phyloP scores from a whole-genome alignment of 1,284 basidiomycete species.

The Xerocomus nothofagi region DNA sequence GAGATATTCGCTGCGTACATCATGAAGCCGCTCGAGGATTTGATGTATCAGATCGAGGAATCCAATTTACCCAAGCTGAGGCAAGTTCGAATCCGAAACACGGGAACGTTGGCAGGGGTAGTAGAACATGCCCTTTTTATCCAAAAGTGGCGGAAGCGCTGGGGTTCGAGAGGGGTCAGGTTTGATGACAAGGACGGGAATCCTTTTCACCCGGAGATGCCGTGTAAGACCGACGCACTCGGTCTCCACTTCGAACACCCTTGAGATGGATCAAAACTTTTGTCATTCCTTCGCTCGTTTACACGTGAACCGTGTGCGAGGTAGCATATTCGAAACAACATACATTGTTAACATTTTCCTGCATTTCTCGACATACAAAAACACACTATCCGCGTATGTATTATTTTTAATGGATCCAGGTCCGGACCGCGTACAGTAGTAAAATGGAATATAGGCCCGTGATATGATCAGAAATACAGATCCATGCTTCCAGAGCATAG shows the following conservation, averaged over 20 bases:
- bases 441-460: no score
- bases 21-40: conserved; percentile 40
- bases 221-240: conserved; percentile 11
- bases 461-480: no score
- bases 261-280: neutral
- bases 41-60: conserved; percentile 39
- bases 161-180: conserved; percentile 37
- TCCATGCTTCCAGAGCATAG: neutral
- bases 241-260: neutral
- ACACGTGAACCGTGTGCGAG: no score
- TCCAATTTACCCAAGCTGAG: conserved; percentile 38
- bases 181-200: conserved; percentile 42
- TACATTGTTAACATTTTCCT: no score
- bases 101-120: conserved; percentile 39
- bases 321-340: no score
- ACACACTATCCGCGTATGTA: neutral
- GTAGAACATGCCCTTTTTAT: conserved; percentile 35
- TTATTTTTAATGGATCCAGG: neutral
- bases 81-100: conserved; percentile 41
- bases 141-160: conserved; percentile 38
- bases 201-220: conserved; percentile 28
- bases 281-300: neutral
- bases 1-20: conserved; percentile 35
- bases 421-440: neutral
- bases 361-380: neutral